A percentile compares a stretch with the other conserved stretches of the same genome.
Evolutionary conservation across 164 flowering plant genomes (phyloP).

Genomic region (Magnolia sinica): DNA sequence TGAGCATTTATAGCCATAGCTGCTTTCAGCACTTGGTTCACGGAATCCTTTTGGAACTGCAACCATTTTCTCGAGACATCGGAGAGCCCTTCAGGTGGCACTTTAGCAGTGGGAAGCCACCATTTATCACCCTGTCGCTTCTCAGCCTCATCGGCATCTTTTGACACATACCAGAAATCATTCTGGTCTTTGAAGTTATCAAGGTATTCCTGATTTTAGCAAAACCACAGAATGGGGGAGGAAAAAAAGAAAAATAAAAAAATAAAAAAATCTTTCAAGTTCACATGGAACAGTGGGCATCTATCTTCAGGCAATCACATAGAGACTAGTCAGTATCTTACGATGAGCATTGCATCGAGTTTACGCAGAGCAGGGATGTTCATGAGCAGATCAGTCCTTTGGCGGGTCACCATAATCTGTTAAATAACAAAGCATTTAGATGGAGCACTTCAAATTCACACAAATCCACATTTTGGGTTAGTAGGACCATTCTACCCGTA

Average conservation of each 20-base stretch:
- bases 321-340: constrained; percentile 30
- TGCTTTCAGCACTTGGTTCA: constrained; percentile 86
- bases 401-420: constrained; percentile 85
- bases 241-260: neutral
- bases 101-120: constrained; percentile 79
- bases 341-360: constrained; percentile 88
- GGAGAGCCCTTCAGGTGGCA: constrained; percentile 69
- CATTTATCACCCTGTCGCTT: constrained; percentile 68
- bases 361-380: constrained; percentile 86
- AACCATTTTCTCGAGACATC: constrained; percentile 63
- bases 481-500: no score
- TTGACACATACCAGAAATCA: constrained; percentile 71
- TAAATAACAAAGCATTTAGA: neutral
- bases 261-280: neutral
- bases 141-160: constrained; percentile 43
- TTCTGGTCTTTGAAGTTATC: constrained; percentile 60
- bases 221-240: neutral
- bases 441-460: neutral
- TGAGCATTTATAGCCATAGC: constrained; percentile 94
- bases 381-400: constrained; percentile 75
- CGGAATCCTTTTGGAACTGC: constrained; percentile 72
- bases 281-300: neutral
- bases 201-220: constrained; percentile 41
- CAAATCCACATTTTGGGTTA: no score
- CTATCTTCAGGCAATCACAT: neutral